Conservation (phyloP, 176 grass and related monocot species). For the Luzula sylvatica region DNA sequence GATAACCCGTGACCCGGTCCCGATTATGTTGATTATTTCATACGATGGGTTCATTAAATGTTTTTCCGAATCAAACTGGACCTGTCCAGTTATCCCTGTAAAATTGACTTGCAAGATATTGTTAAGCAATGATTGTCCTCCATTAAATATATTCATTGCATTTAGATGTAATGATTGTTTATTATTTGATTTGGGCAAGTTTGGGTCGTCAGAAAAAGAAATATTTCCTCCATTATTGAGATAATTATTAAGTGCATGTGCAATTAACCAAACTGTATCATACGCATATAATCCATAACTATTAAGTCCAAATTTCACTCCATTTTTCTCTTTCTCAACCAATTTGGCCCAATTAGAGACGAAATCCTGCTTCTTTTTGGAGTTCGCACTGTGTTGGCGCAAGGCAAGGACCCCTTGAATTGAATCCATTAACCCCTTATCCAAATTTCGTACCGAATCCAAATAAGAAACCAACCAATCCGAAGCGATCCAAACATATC, state of each 20-base stretch:
- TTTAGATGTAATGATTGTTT: slow-evolving; percentile 41
- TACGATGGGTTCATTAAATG: slow-evolving; percentile 65
- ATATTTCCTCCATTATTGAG: slow-evolving; percentile 51
- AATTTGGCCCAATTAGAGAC: slow-evolving; percentile 48
- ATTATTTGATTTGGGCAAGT: slow-evolving; percentile 26
- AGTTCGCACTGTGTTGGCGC: slow-evolving; percentile 62
- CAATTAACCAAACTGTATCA: slow-evolving; percentile 70
- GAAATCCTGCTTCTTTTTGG: slow-evolving; percentile 38
- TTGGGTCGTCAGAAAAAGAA: slow-evolving; percentile 62
- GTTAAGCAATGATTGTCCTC: slow-evolving; percentile 40
- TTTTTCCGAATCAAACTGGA: slow-evolving; percentile 55
- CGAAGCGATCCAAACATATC: slow-evolving; percentile 95
- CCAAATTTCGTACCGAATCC: slow-evolving; percentile 29
- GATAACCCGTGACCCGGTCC: slow-evolving; percentile 48
- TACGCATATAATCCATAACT: slow-evolving; percentile 71
- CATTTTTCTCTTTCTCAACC: slow-evolving; percentile 25
- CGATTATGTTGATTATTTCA: slow-evolving; percentile 73
- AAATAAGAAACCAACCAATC: slow-evolving; percentile 69
- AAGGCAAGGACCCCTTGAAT: slow-evolving; percentile 74
- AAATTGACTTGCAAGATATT: slow-evolving; percentile 46
- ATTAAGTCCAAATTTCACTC: slow-evolving; percentile 39
- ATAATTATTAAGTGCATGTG: slow-evolving; percentile 71
- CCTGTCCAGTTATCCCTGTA: slow-evolving; percentile 45
- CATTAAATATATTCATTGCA: slow-evolving; percentile 57
- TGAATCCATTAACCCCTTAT: slow-evolving; percentile 20